Evolutionary conservation across 179 eudicot genomes (phyloP).

Genomic region (Silene vulgaris): DNA sequence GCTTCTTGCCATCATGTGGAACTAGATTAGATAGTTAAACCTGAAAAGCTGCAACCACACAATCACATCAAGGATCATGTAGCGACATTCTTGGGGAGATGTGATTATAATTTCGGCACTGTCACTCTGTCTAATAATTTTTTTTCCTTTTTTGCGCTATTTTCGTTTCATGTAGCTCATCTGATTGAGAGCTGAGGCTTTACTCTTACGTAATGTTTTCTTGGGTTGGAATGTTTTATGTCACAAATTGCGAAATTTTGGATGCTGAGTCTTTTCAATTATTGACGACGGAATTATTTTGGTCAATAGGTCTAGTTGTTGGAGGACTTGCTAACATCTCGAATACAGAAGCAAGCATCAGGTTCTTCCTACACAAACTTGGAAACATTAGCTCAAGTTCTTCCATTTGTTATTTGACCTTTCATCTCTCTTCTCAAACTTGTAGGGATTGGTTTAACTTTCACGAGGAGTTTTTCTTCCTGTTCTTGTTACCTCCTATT

Average conservation of each 20-base stretch:
- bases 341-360: constrained; percentile 81
- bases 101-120: too few relatives aligned
- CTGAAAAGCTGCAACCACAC: too few relatives aligned
- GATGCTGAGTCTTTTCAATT: background rate
- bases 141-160: too few relatives aligned
- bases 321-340: constrained; percentile 96
- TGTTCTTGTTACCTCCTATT: constrained; percentile 90
- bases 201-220: too few relatives aligned
- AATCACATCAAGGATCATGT: too few relatives aligned
- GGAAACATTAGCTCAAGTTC: background rate
- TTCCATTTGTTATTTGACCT: background rate
- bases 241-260: background rate
- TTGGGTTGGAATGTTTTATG: background rate
- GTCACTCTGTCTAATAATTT: too few relatives aligned
- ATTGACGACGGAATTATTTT: constrained; percentile 13
- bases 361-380: constrained; percentile 38
- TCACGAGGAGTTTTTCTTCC: constrained; percentile 98
- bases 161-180: too few relatives aligned
- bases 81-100: too few relatives aligned
- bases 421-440: constrained; percentile 13
- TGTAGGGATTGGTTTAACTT: constrained; percentile 97
- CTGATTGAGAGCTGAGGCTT: too few relatives aligned
- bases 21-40: too few relatives aligned
- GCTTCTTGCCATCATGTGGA: too few relatives aligned
- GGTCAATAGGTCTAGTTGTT: constrained; percentile 73